Percentiles rank a stretch among this genome's conserved stretches.
phyloP scores from a whole-genome alignment of 1,284 basidiomycete genomes.

The Inonotus hispidus region DNA sequence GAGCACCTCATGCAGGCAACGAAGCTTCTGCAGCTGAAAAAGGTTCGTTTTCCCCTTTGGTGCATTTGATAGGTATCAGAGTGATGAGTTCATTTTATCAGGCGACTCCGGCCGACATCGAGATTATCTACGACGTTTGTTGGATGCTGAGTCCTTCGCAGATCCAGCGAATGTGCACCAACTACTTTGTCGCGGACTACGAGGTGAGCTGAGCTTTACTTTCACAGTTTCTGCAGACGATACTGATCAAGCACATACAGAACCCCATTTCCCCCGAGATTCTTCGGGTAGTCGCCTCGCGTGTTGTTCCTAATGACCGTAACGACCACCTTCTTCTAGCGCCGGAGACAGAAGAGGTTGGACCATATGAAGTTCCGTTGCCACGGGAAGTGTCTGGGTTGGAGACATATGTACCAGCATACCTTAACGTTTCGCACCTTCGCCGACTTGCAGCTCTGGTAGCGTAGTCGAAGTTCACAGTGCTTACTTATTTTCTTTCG shows the following conservation, averaged over 20 bases:
- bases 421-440: constrained; percentile 79
- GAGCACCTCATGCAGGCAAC: constrained; percentile 99
- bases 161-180: constrained; percentile 97
- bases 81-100: constrained; percentile 28
- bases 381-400: constrained; percentile 84
- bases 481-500: neutral
- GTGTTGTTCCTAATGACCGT: constrained; percentile 91
- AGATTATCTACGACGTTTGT: constrained; percentile 99
- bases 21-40: constrained; percentile 97
- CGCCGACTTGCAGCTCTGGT: constrained; percentile 78
- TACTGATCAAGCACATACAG: constrained; percentile 34
- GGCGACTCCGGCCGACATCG: constrained; percentile 90
- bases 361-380: constrained; percentile 83
- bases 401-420: constrained; percentile 85
- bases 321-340: constrained; percentile 92
- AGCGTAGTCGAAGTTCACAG: constrained; percentile 37
- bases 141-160: constrained; percentile 99
- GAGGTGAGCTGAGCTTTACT: constrained; percentile 52
- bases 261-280: constrained; percentile 97
- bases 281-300: constrained; percentile 89
- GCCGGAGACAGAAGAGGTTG: constrained; percentile 93
- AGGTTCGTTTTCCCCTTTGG: constrained; percentile 47
- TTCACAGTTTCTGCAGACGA: neutral
- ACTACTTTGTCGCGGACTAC: constrained; percentile 98
- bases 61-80: constrained; percentile 6